phyloP scores from a whole-genome alignment of 495 filamentous ascomycete genomes.

The Haplographium delicatum region DNA sequence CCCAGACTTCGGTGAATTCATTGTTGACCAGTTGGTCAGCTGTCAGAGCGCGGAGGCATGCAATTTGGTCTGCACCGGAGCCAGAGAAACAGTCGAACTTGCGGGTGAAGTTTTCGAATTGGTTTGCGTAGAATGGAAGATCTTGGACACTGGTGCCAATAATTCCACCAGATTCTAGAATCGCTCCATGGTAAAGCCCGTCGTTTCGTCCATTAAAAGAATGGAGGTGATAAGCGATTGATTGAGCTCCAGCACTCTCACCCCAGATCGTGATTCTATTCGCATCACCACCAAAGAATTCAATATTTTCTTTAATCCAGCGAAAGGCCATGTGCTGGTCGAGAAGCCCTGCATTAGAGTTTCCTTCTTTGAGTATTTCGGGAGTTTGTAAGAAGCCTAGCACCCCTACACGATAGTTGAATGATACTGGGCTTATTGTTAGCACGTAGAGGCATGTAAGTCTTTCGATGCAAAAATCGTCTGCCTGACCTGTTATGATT shows the following conservation, averaged over 20 bases:
- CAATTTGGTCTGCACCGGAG: background rate
- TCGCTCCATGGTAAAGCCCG: conserved; percentile 7
- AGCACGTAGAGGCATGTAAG: too few relatives aligned
- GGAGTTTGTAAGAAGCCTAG: conserved; percentile 47
- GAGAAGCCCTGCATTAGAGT: conserved; percentile 55
- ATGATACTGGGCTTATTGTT: too few relatives aligned
- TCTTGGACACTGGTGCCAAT: conserved; percentile 4
- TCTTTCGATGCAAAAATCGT: too few relatives aligned
- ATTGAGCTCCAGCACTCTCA: conserved; percentile 49
- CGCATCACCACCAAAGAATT: conserved; percentile 63
- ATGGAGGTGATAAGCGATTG: conserved; percentile 43
- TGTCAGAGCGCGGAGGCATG: conserved; percentile 5
- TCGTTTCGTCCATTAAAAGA: conserved; percentile 29
- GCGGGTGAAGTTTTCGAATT: conserved; percentile 16
- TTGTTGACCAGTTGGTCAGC: conserved; percentile 30
- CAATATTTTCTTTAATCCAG: conserved; percentile 68
- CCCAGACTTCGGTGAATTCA: conserved; percentile 36
- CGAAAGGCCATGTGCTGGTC: conserved; percentile 65
- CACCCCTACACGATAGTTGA: conserved; percentile 51
- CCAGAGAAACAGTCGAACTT: conserved; percentile 1
- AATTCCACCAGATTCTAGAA: conserved; percentile 12
- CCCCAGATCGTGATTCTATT: conserved; percentile 29
- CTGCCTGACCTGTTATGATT: conserved; percentile 27
- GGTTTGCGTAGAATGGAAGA: conserved; percentile 7
- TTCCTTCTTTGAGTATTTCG: conserved; percentile 7